Percentiles rank a stretch among this genome's conserved stretches.
phyloP scores from a whole-genome alignment of 2,329 filamentous ascomycete species.

The Colletotrichum lindemuthianum region DNA sequence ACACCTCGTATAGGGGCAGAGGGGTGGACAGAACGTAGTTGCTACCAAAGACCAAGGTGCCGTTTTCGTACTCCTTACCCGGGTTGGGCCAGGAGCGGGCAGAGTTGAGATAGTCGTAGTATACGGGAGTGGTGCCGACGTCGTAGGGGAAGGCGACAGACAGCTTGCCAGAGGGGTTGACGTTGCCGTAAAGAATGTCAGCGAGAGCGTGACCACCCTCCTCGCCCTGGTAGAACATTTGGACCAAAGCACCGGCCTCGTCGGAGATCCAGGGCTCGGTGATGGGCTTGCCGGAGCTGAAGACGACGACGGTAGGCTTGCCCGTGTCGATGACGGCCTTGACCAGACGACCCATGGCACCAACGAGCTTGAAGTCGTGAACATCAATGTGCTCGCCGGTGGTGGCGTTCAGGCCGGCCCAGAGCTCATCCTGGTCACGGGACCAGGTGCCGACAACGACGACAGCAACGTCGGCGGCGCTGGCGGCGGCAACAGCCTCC shows the following conservation, averaged over 20 bases:
- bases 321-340: conserved; percentile 74
- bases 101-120: conserved; percentile 79
- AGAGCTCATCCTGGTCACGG: conserved; percentile 77
- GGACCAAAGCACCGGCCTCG: conserved; percentile 71
- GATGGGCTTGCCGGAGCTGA: conserved; percentile 76
- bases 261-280: conserved; percentile 78
- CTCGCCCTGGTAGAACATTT: conserved; percentile 80
- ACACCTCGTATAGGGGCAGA: conserved; percentile 63
- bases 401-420: conserved; percentile 76
- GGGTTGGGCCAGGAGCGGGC: conserved; percentile 64
- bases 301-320: conserved; percentile 74
- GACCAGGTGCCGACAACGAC: conserved; percentile 82
- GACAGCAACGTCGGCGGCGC: conserved; percentile 75
- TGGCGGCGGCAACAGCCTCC: conserved; percentile 72
- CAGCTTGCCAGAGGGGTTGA: conserved; percentile 73
- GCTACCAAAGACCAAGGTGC: conserved; percentile 70
- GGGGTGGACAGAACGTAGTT: conserved; percentile 72
- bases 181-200: conserved; percentile 71
- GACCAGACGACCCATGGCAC: conserved; percentile 74
- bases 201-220: conserved; percentile 74
- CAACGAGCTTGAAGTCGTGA: conserved; percentile 71
- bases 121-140: conserved; percentile 73
- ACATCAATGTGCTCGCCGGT: conserved; percentile 80
- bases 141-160: conserved; percentile 74
- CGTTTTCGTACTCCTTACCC: conserved; percentile 64